Evolutionary conservation across 371 early-diverging fungal genomes (phyloP).

Genomic region (Zancudomyces culisetae): DNA sequence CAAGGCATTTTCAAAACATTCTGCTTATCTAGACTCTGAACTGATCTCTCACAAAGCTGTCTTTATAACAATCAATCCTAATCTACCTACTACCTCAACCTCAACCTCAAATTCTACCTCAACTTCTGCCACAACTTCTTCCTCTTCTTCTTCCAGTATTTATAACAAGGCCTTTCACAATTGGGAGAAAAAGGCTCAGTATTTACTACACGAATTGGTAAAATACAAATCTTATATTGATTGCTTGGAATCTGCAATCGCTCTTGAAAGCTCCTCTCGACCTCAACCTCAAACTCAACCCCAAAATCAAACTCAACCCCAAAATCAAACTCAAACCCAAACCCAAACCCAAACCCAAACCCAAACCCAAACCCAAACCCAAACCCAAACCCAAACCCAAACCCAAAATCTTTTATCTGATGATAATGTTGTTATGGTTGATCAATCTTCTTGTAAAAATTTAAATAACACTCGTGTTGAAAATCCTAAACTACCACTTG

Average conservation of each 20-base stretch:
- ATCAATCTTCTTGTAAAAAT: too few relatives aligned
- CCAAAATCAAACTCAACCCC: neutral
- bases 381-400: too few relatives aligned
- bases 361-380: neutral
- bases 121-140: too few relatives aligned
- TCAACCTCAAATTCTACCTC: too few relatives aligned
- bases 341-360: neutral
- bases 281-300: neutral
- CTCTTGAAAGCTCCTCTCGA: neutral
- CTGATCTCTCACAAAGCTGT: slow-evolving; percentile 23
- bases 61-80: slow-evolving; percentile 17
- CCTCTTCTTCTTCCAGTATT: too few relatives aligned
- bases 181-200: slow-evolving; percentile 72
- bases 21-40: slow-evolving; percentile 23
- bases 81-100: slow-evolving; percentile 33
- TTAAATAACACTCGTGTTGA: too few relatives aligned
- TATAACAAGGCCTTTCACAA: slow-evolving; percentile 52
- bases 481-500: too few relatives aligned
- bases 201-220: slow-evolving; percentile 66
- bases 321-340: neutral
- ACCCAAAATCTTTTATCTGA: too few relatives aligned
- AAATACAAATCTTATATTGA: slow-evolving; percentile 74
- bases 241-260: slow-evolving; percentile 42
- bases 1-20: slow-evolving; percentile 20
- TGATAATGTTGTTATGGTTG: too few relatives aligned